Evolutionary conservation across 176 grass and related monocot genomes (phyloP).

Genomic region (Musa acuminata): DNA sequence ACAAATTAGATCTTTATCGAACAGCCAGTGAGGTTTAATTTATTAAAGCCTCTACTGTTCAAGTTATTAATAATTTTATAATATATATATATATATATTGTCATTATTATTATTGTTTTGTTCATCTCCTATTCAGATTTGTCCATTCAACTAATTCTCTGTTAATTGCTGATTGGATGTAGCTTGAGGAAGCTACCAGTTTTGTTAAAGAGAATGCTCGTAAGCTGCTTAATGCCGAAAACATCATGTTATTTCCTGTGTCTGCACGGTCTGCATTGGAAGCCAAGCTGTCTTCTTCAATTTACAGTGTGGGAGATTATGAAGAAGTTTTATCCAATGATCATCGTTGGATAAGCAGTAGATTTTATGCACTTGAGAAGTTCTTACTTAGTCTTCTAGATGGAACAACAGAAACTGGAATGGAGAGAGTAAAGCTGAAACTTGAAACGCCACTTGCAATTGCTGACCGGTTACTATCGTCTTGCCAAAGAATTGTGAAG

Average conservation of each 20-base stretch:
- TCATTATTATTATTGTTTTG: slow-evolving; percentile 19
- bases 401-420: slow-evolving; percentile 85
- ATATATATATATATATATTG: slow-evolving; percentile 18
- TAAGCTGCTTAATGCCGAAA: slow-evolving; percentile 64
- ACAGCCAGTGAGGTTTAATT: slow-evolving; percentile 59
- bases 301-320: slow-evolving; percentile 25
- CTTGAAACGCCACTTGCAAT: slow-evolving; percentile 92
- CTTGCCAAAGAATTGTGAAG: slow-evolving; percentile 70
- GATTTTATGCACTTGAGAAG: slow-evolving; percentile 69
- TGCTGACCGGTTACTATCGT: slow-evolving; percentile 72
- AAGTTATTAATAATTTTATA: background rate
- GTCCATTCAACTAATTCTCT: background rate
- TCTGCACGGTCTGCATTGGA: slow-evolving; percentile 86
- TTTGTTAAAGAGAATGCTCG: slow-evolving; percentile 82
- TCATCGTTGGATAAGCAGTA: slow-evolving; percentile 71
- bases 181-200: slow-evolving; percentile 86
- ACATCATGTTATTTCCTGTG: slow-evolving; percentile 72
- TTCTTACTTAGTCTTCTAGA: slow-evolving; percentile 88
- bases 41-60: slow-evolving; percentile 25
- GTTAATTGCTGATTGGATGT: slow-evolving; percentile 7
- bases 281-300: slow-evolving; percentile 63
- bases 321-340: slow-evolving; percentile 45
- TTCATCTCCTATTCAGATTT: slow-evolving; percentile 27
- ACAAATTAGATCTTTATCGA: slow-evolving; percentile 89
- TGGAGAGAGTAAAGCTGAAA: slow-evolving; percentile 72